Conservation (phyloP, 306 rosid species). For the Cucumis melo region DNA sequence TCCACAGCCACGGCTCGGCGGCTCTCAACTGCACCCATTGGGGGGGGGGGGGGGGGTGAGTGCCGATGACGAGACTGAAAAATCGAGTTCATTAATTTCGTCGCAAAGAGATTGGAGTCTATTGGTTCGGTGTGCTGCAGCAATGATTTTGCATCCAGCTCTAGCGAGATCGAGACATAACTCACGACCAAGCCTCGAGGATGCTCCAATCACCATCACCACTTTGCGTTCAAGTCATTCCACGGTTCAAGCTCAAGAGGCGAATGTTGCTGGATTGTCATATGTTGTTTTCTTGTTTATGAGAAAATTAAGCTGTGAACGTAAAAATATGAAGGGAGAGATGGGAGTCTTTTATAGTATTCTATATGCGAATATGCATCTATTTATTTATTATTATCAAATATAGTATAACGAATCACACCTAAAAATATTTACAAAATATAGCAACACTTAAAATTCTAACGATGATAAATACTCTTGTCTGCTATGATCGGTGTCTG, state of each 20-base stretch:
- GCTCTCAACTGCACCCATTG: not conserved
- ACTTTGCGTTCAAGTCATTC: slow-evolving; percentile 43
- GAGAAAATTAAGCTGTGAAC: not conserved
- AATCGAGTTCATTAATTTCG: slow-evolving; percentile 7
- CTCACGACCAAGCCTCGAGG: slow-evolving; percentile 56
- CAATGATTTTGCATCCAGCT: slow-evolving; percentile 47
- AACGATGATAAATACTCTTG: no score
- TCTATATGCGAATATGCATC: no score
- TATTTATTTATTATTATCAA: no score
- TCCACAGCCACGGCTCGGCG: slow-evolving; percentile 41
- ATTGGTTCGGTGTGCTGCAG: slow-evolving; percentile 51
- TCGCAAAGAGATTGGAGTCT: slow-evolving; percentile 50
- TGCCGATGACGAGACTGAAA: not conserved
- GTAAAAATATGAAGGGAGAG: not conserved
- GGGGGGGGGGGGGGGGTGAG: not conserved
- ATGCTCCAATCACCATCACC: slow-evolving; percentile 78
- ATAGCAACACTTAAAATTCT: no score
- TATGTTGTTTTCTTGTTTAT: not conserved
- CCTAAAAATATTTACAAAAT: no score
- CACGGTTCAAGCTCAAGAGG: slow-evolving; percentile 33
- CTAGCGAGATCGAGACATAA: slow-evolving; percentile 52
- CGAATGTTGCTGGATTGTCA: slow-evolving; percentile 18
- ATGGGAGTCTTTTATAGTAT: not conserved
- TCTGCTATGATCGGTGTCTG: no score
- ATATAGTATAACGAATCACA: no score